Evolutionary conservation across 2,329 filamentous ascomycete genomes (phyloP).

Genomic region (Aspergillus fijiensis): DNA sequence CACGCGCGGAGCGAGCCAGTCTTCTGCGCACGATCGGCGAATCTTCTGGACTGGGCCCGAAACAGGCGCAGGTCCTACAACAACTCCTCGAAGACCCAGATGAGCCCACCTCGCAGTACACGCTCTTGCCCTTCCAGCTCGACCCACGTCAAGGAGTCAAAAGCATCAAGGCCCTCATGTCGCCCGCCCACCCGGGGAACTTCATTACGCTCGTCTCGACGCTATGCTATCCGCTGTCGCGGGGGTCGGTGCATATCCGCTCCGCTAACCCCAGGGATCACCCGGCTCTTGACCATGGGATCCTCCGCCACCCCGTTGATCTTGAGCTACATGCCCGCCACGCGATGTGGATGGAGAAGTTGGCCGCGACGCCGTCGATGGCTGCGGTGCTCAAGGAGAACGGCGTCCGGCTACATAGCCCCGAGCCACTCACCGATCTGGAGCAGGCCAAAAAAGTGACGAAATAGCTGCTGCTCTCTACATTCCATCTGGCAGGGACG

Average conservation of each 20-base stretch:
- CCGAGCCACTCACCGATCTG: constrained; percentile 5
- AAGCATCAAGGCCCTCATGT: too few relatives aligned
- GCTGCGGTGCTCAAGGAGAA: constrained; percentile 13
- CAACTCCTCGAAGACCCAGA: constrained; percentile 15
- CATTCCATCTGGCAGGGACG: constrained; percentile 31
- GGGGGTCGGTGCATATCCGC: constrained; percentile 31
- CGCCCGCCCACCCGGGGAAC: too few relatives aligned
- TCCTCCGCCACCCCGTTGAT: constrained; percentile 44
- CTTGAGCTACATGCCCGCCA: constrained; percentile 39
- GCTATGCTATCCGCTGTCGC: constrained; percentile 33
- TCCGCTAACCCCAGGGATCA: constrained; percentile 33
- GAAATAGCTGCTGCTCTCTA: constrained; percentile 19
- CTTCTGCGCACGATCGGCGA: background rate
- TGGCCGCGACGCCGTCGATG: constrained; percentile 21
- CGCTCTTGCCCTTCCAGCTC: too few relatives aligned
- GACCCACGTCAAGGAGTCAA: too few relatives aligned
- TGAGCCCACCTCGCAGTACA: too few relatives aligned
- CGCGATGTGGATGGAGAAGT: constrained; percentile 21
- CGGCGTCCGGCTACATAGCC: constrained; percentile 9
- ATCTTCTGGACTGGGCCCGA: background rate
- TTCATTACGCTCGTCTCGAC: background rate
- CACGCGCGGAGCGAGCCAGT: background rate
- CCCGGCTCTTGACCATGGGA: constrained; percentile 48
- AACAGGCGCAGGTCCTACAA: background rate
- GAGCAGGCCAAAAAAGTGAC: constrained; percentile 21